These are phyloP conservation scores for Colletotrichum ledebouriae DNA, from an alignment of 2,329 filamentous ascomycete species.

Conservation along the genomic window DNA sequence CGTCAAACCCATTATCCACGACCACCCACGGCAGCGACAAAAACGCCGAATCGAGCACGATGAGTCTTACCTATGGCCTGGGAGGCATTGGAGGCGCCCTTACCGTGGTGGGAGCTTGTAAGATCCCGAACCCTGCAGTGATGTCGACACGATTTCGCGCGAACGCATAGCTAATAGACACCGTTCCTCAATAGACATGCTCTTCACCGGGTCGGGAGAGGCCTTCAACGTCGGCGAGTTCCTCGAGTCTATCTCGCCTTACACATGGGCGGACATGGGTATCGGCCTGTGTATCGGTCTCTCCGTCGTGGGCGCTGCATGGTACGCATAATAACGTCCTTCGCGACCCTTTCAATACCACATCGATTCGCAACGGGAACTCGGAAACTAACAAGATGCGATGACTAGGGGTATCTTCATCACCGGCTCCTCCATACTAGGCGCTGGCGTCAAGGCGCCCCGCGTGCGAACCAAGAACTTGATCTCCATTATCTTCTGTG, in stretches of 20 bases:
- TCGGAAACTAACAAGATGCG: constrained; percentile 3
- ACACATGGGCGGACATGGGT: constrained; percentile 91
- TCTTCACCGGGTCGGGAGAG: constrained; percentile 97
- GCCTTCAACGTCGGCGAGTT: constrained; percentile 97
- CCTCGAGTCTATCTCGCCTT: constrained; percentile 93
- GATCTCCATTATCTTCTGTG: constrained; percentile 99
- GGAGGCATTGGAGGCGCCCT: constrained; percentile 78
- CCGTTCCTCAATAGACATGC: constrained; percentile 80
- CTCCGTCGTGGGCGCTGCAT: constrained; percentile 96
- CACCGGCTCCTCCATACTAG: constrained; percentile 96
- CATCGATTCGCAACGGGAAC: constrained; percentile 28
- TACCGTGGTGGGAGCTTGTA: constrained; percentile 83
- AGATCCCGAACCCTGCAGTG: constrained; percentile 53
- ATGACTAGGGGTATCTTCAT: constrained; percentile 93
- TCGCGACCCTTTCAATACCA: constrained; percentile 4
- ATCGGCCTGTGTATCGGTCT: constrained; percentile 95
- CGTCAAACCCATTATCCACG: constrained; percentile 36
- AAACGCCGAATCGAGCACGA: constrained; percentile 56
- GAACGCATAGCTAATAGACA: constrained; percentile 33
- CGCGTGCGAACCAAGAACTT: constrained; percentile 99
- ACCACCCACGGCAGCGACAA: constrained; percentile 41
- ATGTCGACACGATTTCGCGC: constrained; percentile 15
- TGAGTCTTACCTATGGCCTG: constrained; percentile 80
- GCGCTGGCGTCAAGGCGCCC: constrained; percentile 95
- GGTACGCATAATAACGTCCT: constrained; percentile 67